A percentile compares a stretch with the other conserved stretches of the same genome.
Conservation (phyloP, 2,329 filamentous ascomycete species). For the Pseudofabraea citricarpa region DNA sequence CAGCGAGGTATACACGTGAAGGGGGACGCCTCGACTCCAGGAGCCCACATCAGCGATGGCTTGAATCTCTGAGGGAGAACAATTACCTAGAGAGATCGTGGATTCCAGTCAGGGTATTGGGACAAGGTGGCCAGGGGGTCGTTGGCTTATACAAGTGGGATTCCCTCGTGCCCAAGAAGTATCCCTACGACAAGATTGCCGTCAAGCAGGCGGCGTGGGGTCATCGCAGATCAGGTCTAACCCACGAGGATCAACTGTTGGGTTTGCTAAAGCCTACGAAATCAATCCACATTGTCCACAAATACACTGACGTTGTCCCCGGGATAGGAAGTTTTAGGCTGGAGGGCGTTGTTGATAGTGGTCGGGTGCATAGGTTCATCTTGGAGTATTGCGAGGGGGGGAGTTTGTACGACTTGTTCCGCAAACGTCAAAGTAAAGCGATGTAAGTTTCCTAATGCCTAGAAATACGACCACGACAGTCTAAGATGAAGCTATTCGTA, state of each 20-base stretch:
- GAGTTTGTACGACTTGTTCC: not conserved
- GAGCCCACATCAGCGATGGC: too few relatives aligned
- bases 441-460: too few relatives aligned
- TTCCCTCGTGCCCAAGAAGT: not conserved
- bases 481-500: too few relatives aligned
- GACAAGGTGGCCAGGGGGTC: slow-evolving; percentile 1
- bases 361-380: not conserved
- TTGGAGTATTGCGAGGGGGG: slow-evolving; percentile 1
- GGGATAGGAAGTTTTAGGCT: not conserved
- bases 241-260: not conserved
- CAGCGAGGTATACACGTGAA: too few relatives aligned
- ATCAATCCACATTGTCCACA: not conserved
- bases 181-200: not conserved
- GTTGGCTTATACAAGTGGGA: slow-evolving; percentile 1
- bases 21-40: too few relatives aligned
- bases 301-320: not conserved
- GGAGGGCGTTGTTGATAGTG: not conserved
- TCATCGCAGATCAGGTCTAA: not conserved
- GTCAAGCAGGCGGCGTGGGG: not conserved
- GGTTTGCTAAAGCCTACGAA: not conserved
- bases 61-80: not conserved
- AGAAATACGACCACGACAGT: too few relatives aligned
- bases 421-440: not conserved
- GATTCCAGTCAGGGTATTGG: not conserved
- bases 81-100: not conserved